Conservation (phyloP, 176 grass and related monocot genomes). For the Pontederia paniculata region DNA sequence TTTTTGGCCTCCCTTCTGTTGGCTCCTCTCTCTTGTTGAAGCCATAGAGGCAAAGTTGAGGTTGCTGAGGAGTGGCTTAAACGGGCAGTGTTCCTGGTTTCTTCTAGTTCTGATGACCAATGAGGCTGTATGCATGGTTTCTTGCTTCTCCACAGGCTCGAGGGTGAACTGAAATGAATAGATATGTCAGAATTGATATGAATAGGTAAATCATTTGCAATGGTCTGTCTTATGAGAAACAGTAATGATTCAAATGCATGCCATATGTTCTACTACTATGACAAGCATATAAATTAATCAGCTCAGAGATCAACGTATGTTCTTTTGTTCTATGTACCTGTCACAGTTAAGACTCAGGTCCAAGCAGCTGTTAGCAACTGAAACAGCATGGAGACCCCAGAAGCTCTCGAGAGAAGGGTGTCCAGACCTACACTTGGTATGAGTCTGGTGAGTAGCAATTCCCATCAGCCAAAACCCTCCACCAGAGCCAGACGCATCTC, state of each 20-base stretch:
- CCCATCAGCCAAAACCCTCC: constrained; percentile 51
- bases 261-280: no score
- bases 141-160: not conserved
- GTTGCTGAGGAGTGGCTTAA: constrained; percentile 7
- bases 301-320: no score
- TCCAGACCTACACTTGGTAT: constrained; percentile 55
- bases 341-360: constrained; percentile 65
- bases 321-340: no score
- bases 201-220: not conserved
- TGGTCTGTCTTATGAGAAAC: no score
- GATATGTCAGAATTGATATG: not conserved
- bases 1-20: constrained; percentile 8
- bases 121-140: not conserved
- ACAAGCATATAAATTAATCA: no score
- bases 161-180: not conserved
- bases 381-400: constrained; percentile 68
- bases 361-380: constrained; percentile 47
- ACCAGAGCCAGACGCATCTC: constrained; percentile 6
- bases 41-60: constrained; percentile 67
- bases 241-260: no score
- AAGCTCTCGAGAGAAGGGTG: constrained; percentile 64
- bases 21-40: constrained; percentile 36
- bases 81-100: not conserved
- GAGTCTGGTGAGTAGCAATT: constrained; percentile 60
- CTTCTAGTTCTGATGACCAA: not conserved